Conservation (phyloP, 1,284 basidiomycete genomes). For the Rhodofomes roseus region DNA sequence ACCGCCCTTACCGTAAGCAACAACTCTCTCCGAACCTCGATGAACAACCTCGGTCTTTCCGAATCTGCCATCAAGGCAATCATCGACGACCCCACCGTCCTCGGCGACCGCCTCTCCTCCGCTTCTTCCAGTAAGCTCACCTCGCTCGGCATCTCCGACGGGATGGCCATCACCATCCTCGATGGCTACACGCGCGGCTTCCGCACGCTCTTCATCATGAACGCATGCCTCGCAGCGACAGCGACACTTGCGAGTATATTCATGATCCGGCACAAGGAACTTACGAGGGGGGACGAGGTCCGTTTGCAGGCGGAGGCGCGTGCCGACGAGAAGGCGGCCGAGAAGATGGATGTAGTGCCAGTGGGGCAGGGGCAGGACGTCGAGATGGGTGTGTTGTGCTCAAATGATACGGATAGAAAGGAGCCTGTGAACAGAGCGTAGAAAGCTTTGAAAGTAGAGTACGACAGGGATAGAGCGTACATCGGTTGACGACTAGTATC, state of each 20-base stretch:
- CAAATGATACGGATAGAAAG: background rate
- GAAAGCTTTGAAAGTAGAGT: background rate
- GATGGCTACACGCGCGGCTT: slow-evolving; percentile 57
- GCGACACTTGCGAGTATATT: slow-evolving; percentile 48
- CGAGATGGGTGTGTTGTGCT: background rate
- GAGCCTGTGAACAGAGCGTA: background rate
- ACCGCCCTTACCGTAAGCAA: slow-evolving; percentile 35
- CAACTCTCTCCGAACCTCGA: slow-evolving; percentile 45
- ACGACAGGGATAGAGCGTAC: no score
- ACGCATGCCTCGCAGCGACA: slow-evolving; percentile 42
- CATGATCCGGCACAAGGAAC: slow-evolving; percentile 56
- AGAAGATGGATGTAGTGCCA: background rate
- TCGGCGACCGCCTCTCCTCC: slow-evolving; percentile 32
- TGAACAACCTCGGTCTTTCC: slow-evolving; percentile 34
- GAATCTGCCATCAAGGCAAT: slow-evolving; percentile 35
- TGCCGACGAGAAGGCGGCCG: slow-evolving; percentile 1
- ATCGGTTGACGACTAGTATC: no score
- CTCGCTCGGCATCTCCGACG: slow-evolving; percentile 33
- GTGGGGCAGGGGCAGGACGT: background rate
- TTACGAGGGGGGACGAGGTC: slow-evolving; percentile 54
- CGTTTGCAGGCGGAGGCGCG: slow-evolving; percentile 34
- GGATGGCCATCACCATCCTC: slow-evolving; percentile 40
- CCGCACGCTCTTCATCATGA: slow-evolving; percentile 52
- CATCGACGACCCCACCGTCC: slow-evolving; percentile 46
- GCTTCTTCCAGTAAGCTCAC: slow-evolving; percentile 26